A percentile compares a stretch with the other conserved stretches of the same genome.
These are phyloP conservation scores for Hibiscus tridactylites DNA, from an alignment of 345 rosid genomes.

Conservation along the genomic window DNA sequence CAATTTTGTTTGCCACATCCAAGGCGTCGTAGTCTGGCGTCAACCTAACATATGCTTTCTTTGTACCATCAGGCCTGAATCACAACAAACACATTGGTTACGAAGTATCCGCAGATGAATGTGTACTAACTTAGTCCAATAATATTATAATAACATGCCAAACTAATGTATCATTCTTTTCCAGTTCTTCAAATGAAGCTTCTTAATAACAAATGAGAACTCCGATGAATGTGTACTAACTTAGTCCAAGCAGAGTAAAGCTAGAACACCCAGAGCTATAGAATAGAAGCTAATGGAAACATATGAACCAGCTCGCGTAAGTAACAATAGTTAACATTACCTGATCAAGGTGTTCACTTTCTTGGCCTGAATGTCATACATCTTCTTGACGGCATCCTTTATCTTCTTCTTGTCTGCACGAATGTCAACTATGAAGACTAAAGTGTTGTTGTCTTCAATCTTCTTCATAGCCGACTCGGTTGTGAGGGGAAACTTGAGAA, in stretches of 20 bases:
- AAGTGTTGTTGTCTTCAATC: slow-evolving; percentile 90
- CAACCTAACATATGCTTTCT: slow-evolving; percentile 92
- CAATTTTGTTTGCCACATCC: slow-evolving; percentile 95
- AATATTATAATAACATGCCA: background rate
- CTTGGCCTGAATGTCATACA: slow-evolving; percentile 89
- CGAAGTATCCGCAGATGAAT: no score
- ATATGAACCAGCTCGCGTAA: background rate
- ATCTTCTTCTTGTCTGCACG: slow-evolving; percentile 93
- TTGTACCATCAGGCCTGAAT: slow-evolving; percentile 83
- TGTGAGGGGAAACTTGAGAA: slow-evolving; percentile 84
- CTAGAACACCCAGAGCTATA: background rate
- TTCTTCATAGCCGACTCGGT: slow-evolving; percentile 94
- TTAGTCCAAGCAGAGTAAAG: background rate
- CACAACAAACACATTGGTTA: background rate
- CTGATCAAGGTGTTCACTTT: slow-evolving; percentile 93
- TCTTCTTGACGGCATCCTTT: slow-evolving; percentile 81
- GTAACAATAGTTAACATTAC: slow-evolving; percentile 20
- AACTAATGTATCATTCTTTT: background rate
- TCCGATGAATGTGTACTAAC: background rate
- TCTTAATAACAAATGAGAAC: background rate
- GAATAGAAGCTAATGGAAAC: background rate
- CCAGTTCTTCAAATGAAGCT: background rate
- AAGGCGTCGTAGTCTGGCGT: slow-evolving; percentile 86
- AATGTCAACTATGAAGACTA: slow-evolving; percentile 89
- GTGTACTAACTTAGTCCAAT: no score